phyloP scores from a whole-genome alignment of 2,329 filamentous ascomycete genomes.

The Talaromyces albobiverticillius region DNA sequence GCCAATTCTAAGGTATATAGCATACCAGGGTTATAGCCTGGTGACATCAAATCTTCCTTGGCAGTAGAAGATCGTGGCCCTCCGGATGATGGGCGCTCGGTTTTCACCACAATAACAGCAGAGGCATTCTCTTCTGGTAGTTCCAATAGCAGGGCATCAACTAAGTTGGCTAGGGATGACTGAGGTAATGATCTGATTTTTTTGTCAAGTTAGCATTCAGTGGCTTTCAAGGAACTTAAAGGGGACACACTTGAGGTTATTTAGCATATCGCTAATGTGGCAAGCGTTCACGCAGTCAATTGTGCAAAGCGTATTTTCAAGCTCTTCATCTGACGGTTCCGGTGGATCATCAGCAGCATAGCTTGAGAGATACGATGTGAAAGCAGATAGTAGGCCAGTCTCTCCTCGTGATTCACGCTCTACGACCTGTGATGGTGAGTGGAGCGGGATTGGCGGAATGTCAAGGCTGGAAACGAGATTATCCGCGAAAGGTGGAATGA shows the following conservation, averaged over 20 bases:
- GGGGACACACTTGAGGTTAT: conserved; percentile 67
- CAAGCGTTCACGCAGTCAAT: conserved; percentile 93
- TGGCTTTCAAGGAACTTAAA: conserved; percentile 17
- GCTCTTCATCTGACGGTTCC: conserved; percentile 93
- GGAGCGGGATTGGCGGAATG: conserved; percentile 79
- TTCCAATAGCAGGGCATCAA: conserved; percentile 73
- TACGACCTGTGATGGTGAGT: conserved; percentile 87
- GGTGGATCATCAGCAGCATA: conserved; percentile 97
- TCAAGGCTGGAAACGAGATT: conserved; percentile 63
- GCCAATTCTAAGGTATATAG: conserved; percentile 91
- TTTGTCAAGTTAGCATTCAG: conserved; percentile 18
- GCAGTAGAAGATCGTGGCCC: conserved; percentile 58
- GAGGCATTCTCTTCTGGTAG: conserved; percentile 82
- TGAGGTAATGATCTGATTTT: conserved; percentile 58
- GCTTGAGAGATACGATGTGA: conserved; percentile 96
- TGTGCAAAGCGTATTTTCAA: conserved; percentile 91
- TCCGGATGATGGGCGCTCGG: conserved; percentile 68
- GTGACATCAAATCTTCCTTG: conserved; percentile 54
- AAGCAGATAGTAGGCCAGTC: conserved; percentile 83
- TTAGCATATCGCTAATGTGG: conserved; percentile 75
- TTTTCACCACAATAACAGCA: conserved; percentile 82
- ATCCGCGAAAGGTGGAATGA: conserved; percentile 77
- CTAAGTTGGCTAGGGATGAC: conserved; percentile 58
- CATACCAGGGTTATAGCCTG: conserved; percentile 77
- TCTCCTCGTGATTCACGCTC: conserved; percentile 81